Evolutionary conservation across 169 alveolate genomes (phyloP).

Genomic region (Cryptosporidium sp.): DNA sequence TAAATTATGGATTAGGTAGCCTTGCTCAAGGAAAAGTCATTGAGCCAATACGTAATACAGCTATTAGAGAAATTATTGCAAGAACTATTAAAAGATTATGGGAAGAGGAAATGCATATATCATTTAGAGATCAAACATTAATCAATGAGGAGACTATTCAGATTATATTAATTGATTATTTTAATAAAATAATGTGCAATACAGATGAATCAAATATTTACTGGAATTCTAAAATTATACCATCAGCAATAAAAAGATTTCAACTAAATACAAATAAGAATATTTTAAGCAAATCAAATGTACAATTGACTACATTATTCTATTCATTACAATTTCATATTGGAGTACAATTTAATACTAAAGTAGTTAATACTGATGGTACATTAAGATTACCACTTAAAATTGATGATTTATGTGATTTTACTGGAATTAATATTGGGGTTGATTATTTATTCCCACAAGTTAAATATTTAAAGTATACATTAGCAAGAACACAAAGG

Average conservation of each 20-base stretch:
- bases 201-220: constrained; percentile 72
- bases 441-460: constrained; percentile 52
- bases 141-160: constrained; percentile 71
- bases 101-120: constrained; percentile 70
- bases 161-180: constrained; percentile 46
- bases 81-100: constrained; percentile 72
- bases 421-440: constrained; percentile 47
- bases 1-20: constrained; percentile 56
- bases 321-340: constrained; percentile 67
- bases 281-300: constrained; percentile 32
- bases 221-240: constrained; percentile 71
- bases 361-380: constrained; percentile 44
- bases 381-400: constrained; percentile 48
- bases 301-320: constrained; percentile 48
- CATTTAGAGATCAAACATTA: constrained; percentile 57
- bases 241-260: constrained; percentile 70
- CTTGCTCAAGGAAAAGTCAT: constrained; percentile 60
- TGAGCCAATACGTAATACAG: constrained; percentile 57
- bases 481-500: constrained; percentile 61
- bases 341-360: constrained; percentile 59
- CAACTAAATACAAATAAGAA: constrained; percentile 22
- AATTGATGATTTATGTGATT: constrained; percentile 76
- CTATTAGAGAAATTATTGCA: constrained; percentile 70
- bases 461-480: constrained; percentile 65
- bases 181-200: constrained; percentile 53